phyloP scores from a whole-genome alignment of 2,329 filamentous ascomycete genomes.

The Trichophyton verrucosum region DNA sequence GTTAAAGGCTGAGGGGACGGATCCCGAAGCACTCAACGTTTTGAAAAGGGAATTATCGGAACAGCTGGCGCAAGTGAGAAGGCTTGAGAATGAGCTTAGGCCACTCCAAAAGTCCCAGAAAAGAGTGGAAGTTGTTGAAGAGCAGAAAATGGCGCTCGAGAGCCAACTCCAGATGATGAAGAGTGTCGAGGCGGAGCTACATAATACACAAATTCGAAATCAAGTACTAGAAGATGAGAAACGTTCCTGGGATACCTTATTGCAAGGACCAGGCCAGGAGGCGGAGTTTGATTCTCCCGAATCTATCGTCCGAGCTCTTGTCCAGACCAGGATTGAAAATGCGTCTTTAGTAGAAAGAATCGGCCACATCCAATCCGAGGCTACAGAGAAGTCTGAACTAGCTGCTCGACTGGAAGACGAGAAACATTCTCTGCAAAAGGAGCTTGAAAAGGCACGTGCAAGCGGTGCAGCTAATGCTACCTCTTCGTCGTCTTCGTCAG shows the following conservation, averaged over 20 bases:
- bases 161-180: constrained; percentile 64
- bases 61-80: constrained; percentile 82
- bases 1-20: constrained; percentile 74
- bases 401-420: constrained; percentile 62
- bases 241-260: constrained; percentile 71
- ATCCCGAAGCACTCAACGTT: constrained; percentile 71
- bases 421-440: constrained; percentile 48
- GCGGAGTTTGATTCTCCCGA: constrained; percentile 79
- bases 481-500: constrained; percentile 17
- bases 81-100: constrained; percentile 71
- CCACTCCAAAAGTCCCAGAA: constrained; percentile 69
- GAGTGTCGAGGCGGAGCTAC: constrained; percentile 60
- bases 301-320: constrained; percentile 68
- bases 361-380: constrained; percentile 65
- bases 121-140: constrained; percentile 85
- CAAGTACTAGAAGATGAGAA: constrained; percentile 83
- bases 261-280: constrained; percentile 52
- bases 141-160: constrained; percentile 79
- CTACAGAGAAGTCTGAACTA: constrained; percentile 61
- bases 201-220: constrained; percentile 67
- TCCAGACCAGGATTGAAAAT: constrained; percentile 68
- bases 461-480: constrained; percentile 22
- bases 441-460: constrained; percentile 58
- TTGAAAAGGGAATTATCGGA: constrained; percentile 82
- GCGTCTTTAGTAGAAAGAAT: constrained; percentile 69